These are phyloP conservation scores for Colletotrichum sp. DNA, from an alignment of 2,329 filamentous ascomycete species.

Conservation along the genomic window DNA sequence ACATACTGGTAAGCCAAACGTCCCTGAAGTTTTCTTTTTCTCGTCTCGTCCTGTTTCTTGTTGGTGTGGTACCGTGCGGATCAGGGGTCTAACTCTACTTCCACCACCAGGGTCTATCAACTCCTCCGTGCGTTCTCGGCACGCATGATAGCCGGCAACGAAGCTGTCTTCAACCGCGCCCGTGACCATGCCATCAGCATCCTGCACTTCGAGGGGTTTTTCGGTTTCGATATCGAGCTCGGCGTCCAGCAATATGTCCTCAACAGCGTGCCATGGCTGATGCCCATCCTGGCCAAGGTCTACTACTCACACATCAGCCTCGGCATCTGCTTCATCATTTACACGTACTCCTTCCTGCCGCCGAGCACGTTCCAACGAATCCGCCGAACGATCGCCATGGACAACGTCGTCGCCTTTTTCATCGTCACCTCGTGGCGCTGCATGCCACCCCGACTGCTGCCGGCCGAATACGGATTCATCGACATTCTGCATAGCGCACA, in stretches of 20 bases:
- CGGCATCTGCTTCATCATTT: constrained; percentile 50
- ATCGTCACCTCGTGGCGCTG: constrained; percentile 53
- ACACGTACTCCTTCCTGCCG: constrained; percentile 50
- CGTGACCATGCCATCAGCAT: constrained; percentile 44
- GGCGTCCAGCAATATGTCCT: constrained; percentile 44
- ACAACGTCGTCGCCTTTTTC: constrained; percentile 53
- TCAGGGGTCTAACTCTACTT: neutral
- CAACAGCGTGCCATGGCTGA: constrained; percentile 36
- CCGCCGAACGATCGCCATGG: constrained; percentile 51
- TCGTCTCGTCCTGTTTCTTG: neutral
- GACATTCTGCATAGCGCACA: constrained; percentile 45
- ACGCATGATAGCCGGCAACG: constrained; percentile 40
- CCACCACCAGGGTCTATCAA: constrained; percentile 42
- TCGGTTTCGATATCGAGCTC: constrained; percentile 45
- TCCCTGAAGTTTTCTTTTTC: neutral
- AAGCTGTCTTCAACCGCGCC: constrained; percentile 40
- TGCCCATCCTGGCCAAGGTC: constrained; percentile 42
- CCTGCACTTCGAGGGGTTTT: constrained; percentile 37
- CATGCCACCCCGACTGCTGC: constrained; percentile 52
- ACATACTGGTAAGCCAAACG: constrained; percentile 33
- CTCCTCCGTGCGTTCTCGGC: constrained; percentile 47
- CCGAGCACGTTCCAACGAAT: constrained; percentile 42
- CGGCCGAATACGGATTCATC: constrained; percentile 48
- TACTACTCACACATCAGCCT: constrained; percentile 53
- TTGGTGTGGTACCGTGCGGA: neutral